Conservation (phyloP, 1,284 basidiomycete genomes). For the Cryptococcus jaspeensis region DNA sequence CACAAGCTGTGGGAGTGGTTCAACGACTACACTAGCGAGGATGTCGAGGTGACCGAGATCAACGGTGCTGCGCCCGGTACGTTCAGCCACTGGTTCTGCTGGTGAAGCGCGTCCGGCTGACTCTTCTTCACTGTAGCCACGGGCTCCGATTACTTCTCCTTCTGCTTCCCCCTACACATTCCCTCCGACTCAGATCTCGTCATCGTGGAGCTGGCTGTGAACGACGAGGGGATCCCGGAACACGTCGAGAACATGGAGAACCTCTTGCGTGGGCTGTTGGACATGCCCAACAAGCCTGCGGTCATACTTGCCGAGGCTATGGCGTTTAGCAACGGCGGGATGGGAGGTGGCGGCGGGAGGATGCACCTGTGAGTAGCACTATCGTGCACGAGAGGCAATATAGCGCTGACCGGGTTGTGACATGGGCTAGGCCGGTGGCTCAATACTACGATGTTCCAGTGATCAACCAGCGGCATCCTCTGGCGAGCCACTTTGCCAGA, state of each 20-base stretch:
- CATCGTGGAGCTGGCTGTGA: conserved; percentile 48
- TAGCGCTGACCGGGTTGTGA: neutral
- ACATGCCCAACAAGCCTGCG: conserved; percentile 39
- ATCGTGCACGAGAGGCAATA: neutral
- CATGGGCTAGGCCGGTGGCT: conserved; percentile 36
- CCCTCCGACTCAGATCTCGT: conserved; percentile 41
- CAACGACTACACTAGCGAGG: conserved; percentile 25
- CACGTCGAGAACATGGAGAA: conserved; percentile 51
- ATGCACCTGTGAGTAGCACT: conserved; percentile 39
- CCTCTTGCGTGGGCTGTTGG: conserved; percentile 45
- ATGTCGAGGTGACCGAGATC: conserved; percentile 23
- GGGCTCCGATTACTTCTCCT: conserved; percentile 50
- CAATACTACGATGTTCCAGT: conserved; percentile 50
- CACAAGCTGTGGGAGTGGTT: conserved; percentile 41
- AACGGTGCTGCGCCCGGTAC: conserved; percentile 48
- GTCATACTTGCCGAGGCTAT: conserved; percentile 46
- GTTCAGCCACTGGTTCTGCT: neutral
- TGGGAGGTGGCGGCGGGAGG: conserved; percentile 49
- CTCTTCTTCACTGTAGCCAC: conserved; percentile 25
- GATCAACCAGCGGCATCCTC: conserved; percentile 45
- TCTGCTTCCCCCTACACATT: conserved; percentile 49
- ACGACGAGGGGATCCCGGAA: conserved; percentile 47
- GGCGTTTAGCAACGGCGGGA: conserved; percentile 44
- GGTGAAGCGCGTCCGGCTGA: neutral
- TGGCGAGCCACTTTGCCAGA: conserved; percentile 47